phyloP scores from a whole-genome alignment of 495 filamentous ascomycete genomes.

The Hypoxylon fuscum region DNA sequence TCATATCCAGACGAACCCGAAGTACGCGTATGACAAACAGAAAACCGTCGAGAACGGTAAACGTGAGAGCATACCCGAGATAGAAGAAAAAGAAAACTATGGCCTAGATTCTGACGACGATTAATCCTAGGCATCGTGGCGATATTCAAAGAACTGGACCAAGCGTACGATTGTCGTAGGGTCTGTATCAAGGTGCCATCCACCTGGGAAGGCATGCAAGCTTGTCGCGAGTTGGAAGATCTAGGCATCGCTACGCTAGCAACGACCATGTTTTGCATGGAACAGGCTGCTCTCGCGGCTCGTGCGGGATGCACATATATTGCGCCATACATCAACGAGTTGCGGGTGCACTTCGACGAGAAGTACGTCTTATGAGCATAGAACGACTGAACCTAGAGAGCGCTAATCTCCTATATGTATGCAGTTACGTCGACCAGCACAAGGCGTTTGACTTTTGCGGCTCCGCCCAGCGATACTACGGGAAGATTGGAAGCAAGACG shows the following conservation, averaged over 20 bases:
- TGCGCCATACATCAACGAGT: slow-evolving; percentile 70
- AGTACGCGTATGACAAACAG: slow-evolving; percentile 60
- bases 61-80: slow-evolving; percentile 49
- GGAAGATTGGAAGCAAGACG: slow-evolving; percentile 51
- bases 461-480: slow-evolving; percentile 63
- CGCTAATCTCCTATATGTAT: slow-evolving; percentile 23
- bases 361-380: slow-evolving; percentile 49
- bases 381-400: neutral
- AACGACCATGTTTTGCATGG: slow-evolving; percentile 68
- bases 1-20: slow-evolving; percentile 71
- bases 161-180: slow-evolving; percentile 56
- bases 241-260: slow-evolving; percentile 64
- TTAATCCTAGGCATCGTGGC: slow-evolving; percentile 55
- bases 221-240: slow-evolving; percentile 64
- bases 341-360: slow-evolving; percentile 67
- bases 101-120: neutral
- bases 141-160: slow-evolving; percentile 59
- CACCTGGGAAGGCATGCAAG: slow-evolving; percentile 71
- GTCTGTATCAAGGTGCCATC: slow-evolving; percentile 71
- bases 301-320: slow-evolving; percentile 67
- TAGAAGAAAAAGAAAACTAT: no score
- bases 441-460: slow-evolving; percentile 60
- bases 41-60: slow-evolving; percentile 64
- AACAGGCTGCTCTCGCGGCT: slow-evolving; percentile 65
- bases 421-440: slow-evolving; percentile 56